Evolutionary conservation across 805 yeast species (phyloP).

Genomic region (Candida michaelii): DNA sequence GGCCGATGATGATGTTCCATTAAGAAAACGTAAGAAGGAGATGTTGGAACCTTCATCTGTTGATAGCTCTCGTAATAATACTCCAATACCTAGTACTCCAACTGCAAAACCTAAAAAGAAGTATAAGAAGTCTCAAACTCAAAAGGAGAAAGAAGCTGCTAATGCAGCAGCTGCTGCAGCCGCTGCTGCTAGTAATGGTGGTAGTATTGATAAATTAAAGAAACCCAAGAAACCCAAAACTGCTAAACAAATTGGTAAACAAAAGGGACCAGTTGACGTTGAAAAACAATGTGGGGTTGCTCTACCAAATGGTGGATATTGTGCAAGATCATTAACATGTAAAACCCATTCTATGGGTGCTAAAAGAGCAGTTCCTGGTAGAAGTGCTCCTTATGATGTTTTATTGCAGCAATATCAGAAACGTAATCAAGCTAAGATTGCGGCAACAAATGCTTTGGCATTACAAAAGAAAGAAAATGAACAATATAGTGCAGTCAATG

Average conservation of each 20-base stretch:
- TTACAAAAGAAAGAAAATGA: conserved; percentile 73
- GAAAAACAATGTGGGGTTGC: conserved; percentile 96
- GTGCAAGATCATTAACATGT: conserved; percentile 95
- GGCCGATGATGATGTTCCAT: conserved; percentile 13
- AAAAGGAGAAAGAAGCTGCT: conserved; percentile 47
- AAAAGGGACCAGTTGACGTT: conserved; percentile 84
- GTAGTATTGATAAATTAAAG: conserved; percentile 3
- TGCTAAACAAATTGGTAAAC: conserved; percentile 46
- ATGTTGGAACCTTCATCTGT: conserved; percentile 40
- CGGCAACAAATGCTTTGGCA: conserved; percentile 77
- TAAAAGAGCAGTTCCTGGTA: conserved; percentile 89
- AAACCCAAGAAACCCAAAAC: conserved; percentile 34
- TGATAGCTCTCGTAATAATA: conserved; percentile 38
- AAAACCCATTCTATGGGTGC: conserved; percentile 99
- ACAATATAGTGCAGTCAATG: conserved; percentile 29
- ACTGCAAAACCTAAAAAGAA: conserved; percentile 38
- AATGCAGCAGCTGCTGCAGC: conserved; percentile 48
- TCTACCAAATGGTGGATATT: conserved; percentile 88
- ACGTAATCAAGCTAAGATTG: conserved; percentile 86
- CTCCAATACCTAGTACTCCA: conserved; percentile 36
- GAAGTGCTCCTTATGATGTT: conserved; percentile 90
- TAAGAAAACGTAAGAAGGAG: conserved; percentile 30
- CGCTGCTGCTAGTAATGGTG: conserved; percentile 28
- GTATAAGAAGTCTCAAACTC: conserved; percentile 44
- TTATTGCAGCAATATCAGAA: conserved; percentile 87